Evolutionary conservation across 441 rosid species (phyloP).

Genomic region (Populus hybrid): DNA sequence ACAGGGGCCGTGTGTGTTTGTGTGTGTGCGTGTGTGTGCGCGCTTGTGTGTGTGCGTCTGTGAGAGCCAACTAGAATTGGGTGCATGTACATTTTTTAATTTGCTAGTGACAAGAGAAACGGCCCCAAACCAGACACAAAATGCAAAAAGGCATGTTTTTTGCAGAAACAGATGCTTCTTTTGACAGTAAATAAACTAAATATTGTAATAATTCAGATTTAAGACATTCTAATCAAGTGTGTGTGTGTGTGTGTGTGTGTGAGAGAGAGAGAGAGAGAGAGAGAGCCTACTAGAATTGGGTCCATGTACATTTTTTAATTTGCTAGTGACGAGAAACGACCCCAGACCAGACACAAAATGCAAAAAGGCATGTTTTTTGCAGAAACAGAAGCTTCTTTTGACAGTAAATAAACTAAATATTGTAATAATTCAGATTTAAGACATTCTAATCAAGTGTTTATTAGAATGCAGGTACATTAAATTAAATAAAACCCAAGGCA

Average conservation of each 20-base stretch:
- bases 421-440: background rate
- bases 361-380: background rate
- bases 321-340: background rate
- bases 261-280: too few relatives aligned
- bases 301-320: background rate
- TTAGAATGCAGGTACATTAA: slow-evolving; percentile 1
- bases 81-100: background rate
- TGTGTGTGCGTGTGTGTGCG: too few relatives aligned
- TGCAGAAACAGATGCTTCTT: background rate
- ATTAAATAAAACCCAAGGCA: slow-evolving; percentile 2
- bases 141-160: background rate
- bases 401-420: background rate
- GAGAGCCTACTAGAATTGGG: background rate
- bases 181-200: background rate
- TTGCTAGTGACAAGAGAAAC: background rate
- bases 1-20: background rate
- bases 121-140: background rate
- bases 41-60: too few relatives aligned
- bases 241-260: background rate
- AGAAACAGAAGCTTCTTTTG: background rate
- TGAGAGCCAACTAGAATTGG: background rate
- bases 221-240: background rate
- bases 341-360: background rate
- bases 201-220: background rate
- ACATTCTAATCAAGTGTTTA: background rate